Conservation (phyloP, 2,329 filamentous ascomycete genomes). For the Aspergillus fijiensis region DNA sequence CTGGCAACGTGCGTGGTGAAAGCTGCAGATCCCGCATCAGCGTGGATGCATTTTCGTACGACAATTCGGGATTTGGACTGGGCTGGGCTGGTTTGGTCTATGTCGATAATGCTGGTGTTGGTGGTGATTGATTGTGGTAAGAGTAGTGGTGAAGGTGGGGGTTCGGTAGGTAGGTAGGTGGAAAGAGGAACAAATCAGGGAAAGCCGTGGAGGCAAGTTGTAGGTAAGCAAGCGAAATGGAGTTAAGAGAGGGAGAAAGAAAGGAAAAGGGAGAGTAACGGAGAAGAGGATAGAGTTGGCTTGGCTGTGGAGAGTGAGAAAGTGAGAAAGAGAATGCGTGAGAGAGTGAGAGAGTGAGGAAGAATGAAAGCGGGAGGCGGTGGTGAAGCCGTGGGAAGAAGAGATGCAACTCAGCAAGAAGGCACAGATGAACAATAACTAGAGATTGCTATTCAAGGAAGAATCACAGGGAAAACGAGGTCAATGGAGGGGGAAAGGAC, state of each 20-base stretch:
- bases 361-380: constrained; percentile 6
- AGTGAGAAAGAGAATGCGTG: constrained; percentile 7
- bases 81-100: constrained; percentile 8
- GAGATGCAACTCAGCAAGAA: background rate
- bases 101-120: constrained; percentile 1
- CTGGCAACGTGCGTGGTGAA: constrained; percentile 12
- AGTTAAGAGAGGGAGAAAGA: constrained; percentile 9
- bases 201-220: constrained; percentile 11
- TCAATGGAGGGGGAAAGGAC: background rate
- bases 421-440: constrained; percentile 5
- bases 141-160: constrained; percentile 8
- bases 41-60: constrained; percentile 14
- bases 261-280: background rate
- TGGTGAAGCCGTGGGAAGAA: constrained; percentile 7
- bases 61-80: constrained; percentile 3
- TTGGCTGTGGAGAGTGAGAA: background rate
- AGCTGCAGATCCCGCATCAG: constrained; percentile 18
- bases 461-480: background rate
- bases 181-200: constrained; percentile 6
- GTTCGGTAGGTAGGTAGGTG: constrained; percentile 7
- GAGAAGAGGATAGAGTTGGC: background rate
- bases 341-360: constrained; percentile 8
- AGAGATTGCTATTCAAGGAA: background rate
- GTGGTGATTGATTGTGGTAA: constrained; percentile 6
- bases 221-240: constrained; percentile 2